Percentiles rank a stretch among this genome's conserved stretches.
Evolutionary conservation across 1,284 basidiomycete genomes (phyloP).

Genomic region (Sporisorium graminicola): DNA sequence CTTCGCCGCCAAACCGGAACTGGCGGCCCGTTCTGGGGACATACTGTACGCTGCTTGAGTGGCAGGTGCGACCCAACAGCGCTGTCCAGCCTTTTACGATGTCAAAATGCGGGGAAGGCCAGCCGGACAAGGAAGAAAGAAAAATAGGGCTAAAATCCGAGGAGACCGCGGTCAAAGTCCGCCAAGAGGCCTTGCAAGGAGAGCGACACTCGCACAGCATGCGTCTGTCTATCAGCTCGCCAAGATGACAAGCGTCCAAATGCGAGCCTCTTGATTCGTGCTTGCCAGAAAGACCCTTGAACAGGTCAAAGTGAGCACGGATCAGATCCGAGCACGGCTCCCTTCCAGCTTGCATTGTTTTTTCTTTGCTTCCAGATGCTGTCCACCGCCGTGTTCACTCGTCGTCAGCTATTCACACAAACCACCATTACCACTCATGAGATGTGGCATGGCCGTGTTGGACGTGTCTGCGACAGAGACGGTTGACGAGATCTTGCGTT

Average conservation of each 20-base stretch:
- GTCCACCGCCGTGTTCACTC: not conserved
- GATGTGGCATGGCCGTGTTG: too few species aligned
- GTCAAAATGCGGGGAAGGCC: not conserved
- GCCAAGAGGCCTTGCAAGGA: too few species aligned
- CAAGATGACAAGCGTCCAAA: not conserved
- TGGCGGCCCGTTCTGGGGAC: not conserved
- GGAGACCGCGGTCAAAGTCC: conserved; percentile 37
- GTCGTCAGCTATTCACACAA: not conserved
- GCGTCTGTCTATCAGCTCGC: too few species aligned
- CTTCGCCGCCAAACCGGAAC: not conserved
- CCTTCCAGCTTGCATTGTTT: not conserved
- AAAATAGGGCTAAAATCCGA: conserved; percentile 37
- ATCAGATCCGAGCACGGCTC: conserved; percentile 20
- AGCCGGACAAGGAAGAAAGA: not conserved
- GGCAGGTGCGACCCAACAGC: not conserved
- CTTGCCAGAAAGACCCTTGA: not conserved
- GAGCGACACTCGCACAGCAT: too few species aligned
- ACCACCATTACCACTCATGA: too few species aligned
- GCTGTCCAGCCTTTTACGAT: not conserved
- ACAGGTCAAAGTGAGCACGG: not conserved
- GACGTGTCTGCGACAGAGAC: not conserved
- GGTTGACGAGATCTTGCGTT: too few species aligned
- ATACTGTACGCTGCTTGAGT: too few species aligned
- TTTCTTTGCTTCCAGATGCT: not conserved
- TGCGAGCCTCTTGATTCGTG: conserved; percentile 16